Evolutionary conservation across 805 yeast genomes (phyloP), one percentile per base, ranked within the genome.

Genomic region (Starmera caribaea): DNA sequence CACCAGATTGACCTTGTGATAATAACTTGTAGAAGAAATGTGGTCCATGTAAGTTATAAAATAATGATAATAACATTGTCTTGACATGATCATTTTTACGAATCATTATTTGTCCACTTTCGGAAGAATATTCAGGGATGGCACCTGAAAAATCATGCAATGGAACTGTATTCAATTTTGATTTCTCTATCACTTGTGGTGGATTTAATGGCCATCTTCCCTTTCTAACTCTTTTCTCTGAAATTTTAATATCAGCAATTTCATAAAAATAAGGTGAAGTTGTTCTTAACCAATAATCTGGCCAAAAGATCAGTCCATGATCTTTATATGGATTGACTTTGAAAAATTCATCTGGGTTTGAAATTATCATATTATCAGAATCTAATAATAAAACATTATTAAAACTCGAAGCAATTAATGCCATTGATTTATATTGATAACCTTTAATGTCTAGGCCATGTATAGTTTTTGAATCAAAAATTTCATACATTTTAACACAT

Each of bases 251-350:
- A 8, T 75, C 81, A 0, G 83, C 83, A 43, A 85, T 74, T 16
- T 74, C 73, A 56, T 80, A 85, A 48, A 69, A 79, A 32, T 60
- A 59, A 3, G 94, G 92, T 3, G 81, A 72, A 3, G 87, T 81
- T 4, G 87, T 74, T 45, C 94, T 69, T 53, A 78, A 72, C 95
- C 95, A 85, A 57, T 75, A 84, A 57, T 85, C 95, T 2, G 92
- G 90, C 89, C 92, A 85, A 13, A 74, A 52, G 24, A 77, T 57
- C 56, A 74, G 58, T 42, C 78, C 73, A 43, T 63, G 58, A 11
- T 65, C 51, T 27, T 51, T 44, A 58, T 69, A 84, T 0, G 81
- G 75, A 30, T 74, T 73, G 11, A 68, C 55, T 3, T 57, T 57
- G 54, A 85, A 80, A 15, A 82, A 53, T 6, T 53, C 50, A 45